Evolutionary conservation across 75 land plant genomes (phyloP), one percentile per base, ranked within the genome.

Genomic region (Cryptomeria japonica): DNA sequence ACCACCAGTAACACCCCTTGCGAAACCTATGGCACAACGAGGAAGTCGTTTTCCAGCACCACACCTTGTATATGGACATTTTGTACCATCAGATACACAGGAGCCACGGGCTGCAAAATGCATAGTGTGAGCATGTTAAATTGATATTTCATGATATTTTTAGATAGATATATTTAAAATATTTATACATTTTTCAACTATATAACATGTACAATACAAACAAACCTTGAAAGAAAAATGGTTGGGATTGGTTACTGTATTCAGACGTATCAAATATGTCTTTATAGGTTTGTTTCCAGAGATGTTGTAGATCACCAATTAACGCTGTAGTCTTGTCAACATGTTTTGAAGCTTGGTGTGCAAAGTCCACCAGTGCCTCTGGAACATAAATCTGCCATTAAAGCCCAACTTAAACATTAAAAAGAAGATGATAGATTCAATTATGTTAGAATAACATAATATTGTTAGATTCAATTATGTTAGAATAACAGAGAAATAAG

Each of bases 1-100:
- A 19, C 93, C 93, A 19, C 91, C 90, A 3, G 56, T 55, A 53
- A 88, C 90, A 3, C 91, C 89, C 2, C 28, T 16, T 32, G 90
- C 90, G 34, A 90, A 90, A 4, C 91, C 91, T 34, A 80, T 18
- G 3, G 87, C 87, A 53, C 91, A 90, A 14, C 32, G 3, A 15
- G 87, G 49, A 39, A 90, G 75, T 49, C 15, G 12, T 10, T 86
- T 90, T 5, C 91, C 77, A 32, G 6, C 68, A 19, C 68, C 68
- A 61, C 68, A 61, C 7, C 68, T 61, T 61, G 68, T 22, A 22
- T 22, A 61, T 61, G 22, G 68, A 5, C n/a, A 61, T 61, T 19
- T 61, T 61, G 68, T 61, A 5, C 68, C 68, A 22, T 61, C n/a
- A 6, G 19, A 28, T 3, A 22, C 6, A 22, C 68, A 61, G 0